These are phyloP conservation scores for Rhizopogon salebrosus DNA, from an alignment of 768 basidiomycete genomes.

Conservation along the genomic window DNA sequence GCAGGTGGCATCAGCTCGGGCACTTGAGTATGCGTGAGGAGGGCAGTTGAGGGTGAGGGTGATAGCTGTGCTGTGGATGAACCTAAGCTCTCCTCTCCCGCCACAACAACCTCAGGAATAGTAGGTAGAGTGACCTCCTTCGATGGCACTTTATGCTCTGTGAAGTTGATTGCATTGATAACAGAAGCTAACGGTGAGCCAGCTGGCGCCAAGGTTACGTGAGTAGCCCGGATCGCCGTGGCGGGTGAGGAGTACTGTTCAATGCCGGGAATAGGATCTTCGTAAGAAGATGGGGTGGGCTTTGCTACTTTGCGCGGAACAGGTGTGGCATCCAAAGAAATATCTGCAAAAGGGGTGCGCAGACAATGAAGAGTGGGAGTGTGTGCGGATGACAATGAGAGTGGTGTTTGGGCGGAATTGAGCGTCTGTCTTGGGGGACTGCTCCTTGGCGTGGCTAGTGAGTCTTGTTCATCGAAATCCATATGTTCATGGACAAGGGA, in stretches of 20 bases:
- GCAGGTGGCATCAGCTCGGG: background rate
- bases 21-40: constrained; percentile 4
- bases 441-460: background rate
- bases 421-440: background rate
- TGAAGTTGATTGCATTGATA: constrained; percentile 25
- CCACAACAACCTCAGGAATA: background rate
- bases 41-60: constrained; percentile 1
- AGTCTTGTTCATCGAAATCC: background rate
- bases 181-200: constrained; percentile 23
- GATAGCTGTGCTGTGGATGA: constrained; percentile 2
- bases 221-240: constrained; percentile 2
- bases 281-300: background rate
- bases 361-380: background rate
- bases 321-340: constrained; percentile 12
- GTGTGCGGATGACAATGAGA: background rate
- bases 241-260: background rate
- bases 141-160: background rate
- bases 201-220: constrained; percentile 8
- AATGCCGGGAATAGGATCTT: background rate
- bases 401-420: constrained; percentile 2
- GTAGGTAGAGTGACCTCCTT: background rate
- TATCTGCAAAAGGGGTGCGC: constrained; percentile 9
- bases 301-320: constrained; percentile 8
- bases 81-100: background rate
- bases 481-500: constrained; percentile 2